Conservation (phyloP, 1,284 basidiomycete genomes). For the Cutaneotrichosporon cavernicola region DNA sequence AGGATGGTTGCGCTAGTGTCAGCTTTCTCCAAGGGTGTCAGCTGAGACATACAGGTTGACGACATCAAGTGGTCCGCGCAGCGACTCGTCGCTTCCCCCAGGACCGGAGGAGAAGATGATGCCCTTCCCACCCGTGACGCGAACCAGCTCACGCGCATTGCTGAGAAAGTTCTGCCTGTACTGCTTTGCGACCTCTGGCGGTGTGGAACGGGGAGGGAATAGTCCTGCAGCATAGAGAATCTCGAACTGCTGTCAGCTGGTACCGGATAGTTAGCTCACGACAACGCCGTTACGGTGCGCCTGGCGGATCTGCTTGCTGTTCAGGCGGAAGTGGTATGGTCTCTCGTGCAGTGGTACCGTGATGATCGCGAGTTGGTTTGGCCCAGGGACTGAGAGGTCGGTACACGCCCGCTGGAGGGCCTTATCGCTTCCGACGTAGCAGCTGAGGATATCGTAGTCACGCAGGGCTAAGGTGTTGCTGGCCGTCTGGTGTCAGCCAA, state of each 20-base stretch:
- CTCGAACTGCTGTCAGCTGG: constrained; percentile 43
- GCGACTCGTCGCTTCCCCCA: constrained; percentile 32
- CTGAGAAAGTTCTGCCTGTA: constrained; percentile 51
- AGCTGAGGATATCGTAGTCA: constrained; percentile 48
- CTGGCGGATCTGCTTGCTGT: constrained; percentile 48
- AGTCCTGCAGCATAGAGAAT: constrained; percentile 49
- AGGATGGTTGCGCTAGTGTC: constrained; percentile 42
- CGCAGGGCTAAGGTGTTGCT: constrained; percentile 38
- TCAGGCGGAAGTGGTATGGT: constrained; percentile 47
- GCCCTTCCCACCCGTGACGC: constrained; percentile 49
- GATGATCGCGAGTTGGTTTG: constrained; percentile 53
- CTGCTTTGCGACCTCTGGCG: constrained; percentile 32
- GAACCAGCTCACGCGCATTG: constrained; percentile 50
- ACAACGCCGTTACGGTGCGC: constrained; percentile 52
- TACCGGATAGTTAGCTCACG: constrained; percentile 30
- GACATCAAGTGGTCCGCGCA: constrained; percentile 48
- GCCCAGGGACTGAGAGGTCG: constrained; percentile 48
- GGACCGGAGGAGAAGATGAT: constrained; percentile 51
- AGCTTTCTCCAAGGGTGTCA: neutral
- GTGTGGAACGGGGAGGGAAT: constrained; percentile 36
- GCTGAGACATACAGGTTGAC: constrained; percentile 44
- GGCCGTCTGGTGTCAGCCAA: constrained; percentile 34
- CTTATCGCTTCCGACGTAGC: constrained; percentile 47
- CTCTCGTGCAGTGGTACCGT: constrained; percentile 50
- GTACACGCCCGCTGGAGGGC: constrained; percentile 50